phyloP scores from a whole-genome alignment of 169 alveolate species.

The Plasmodium gaboni region DNA sequence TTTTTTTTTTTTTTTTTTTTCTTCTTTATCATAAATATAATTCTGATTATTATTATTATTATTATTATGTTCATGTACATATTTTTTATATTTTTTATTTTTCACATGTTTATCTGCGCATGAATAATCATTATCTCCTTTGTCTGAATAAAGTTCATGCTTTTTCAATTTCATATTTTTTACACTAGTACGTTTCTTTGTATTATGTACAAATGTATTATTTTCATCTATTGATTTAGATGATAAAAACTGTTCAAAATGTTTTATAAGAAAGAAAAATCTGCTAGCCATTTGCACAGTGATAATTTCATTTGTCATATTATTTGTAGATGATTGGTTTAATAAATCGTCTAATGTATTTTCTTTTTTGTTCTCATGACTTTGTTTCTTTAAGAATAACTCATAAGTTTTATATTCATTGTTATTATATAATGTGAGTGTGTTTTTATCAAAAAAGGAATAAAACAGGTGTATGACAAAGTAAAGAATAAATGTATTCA shows the following conservation, averaged over 20 bases:
- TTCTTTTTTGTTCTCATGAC: background rate
- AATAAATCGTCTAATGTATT: background rate
- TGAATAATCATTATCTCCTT: too few species aligned
- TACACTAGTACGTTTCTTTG: background rate
- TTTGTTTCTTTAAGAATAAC: slow-evolving; percentile 25
- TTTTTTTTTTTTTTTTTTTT: slow-evolving; percentile 10
- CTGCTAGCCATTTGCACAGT: slow-evolving; percentile 62
- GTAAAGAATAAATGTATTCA: slow-evolving; percentile 48
- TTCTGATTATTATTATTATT: background rate
- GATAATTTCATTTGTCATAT: slow-evolving; percentile 18
- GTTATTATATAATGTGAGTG: slow-evolving; percentile 6
- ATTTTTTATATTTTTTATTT: too few species aligned
- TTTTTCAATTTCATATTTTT: background rate
- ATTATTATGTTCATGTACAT: too few species aligned
- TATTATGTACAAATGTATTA: background rate
- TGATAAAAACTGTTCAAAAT: slow-evolving; percentile 36
- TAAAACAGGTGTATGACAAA: slow-evolving; percentile 67
- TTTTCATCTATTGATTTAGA: slow-evolving; percentile 42
- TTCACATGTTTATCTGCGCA: too few species aligned
- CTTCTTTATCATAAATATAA: background rate
- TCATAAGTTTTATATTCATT: slow-evolving; percentile 5
- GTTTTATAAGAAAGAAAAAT: slow-evolving; percentile 37
- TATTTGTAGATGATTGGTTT: background rate
- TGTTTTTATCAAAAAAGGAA: slow-evolving; percentile 54
- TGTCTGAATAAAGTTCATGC: background rate